Base-by-base conservation (phyloP, 2,329 filamentous ascomycete genomes). In the Fusarium nurragi region DNA sequence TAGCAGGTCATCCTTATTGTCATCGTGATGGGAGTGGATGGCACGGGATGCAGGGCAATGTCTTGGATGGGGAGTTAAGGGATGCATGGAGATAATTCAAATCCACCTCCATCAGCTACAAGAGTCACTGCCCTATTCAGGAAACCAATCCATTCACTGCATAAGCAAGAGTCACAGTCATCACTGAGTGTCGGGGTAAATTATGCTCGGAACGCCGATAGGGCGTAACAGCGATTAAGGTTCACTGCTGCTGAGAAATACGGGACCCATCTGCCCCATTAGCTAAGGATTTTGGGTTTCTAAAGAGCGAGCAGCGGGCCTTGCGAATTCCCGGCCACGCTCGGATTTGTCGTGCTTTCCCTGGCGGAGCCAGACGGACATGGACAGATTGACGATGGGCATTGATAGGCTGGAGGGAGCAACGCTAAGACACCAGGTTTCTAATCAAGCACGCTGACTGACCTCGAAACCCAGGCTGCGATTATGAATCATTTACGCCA, bases 211-310 rank as follows among this genome's bases (percentile, higher is more conserved):
- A 49, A 64, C 59, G 22, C 54, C 64, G 64, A 67, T 32, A 60
- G 59, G 54, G 64, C 43, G 61, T 19, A 60, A 40, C n/a, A 40
- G 36, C 40, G 48, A 58, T 58, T 65, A 65, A 62, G 46, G 54
- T 68, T 68, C 46, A 38, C 28, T 21, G 46, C 25, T 67, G 65
- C 65, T 67, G 65, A 67, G 65, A 67, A 67, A 68, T 67, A 40
- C 32, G n/a, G 32, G 7, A 34, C 16, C n/a, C 8, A 18, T 8
- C 32, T 34, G 32, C 32, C 32, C 32, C n/a, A 34, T 30, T 30
- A 30, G 26, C 26, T 48, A 59, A 57, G 51, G 57, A 63, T 63
- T n/a, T n/a, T n/a, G n/a, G 26, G 45, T 30, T 36, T 39, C 39
- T 50, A 26, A 44, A 44, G 64, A 34, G 44, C 46, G 39, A 60